Base-by-base conservation (phyloP, 2,329 filamentous ascomycete genomes). In the Macrophomina pseudophaseolina region DNA sequence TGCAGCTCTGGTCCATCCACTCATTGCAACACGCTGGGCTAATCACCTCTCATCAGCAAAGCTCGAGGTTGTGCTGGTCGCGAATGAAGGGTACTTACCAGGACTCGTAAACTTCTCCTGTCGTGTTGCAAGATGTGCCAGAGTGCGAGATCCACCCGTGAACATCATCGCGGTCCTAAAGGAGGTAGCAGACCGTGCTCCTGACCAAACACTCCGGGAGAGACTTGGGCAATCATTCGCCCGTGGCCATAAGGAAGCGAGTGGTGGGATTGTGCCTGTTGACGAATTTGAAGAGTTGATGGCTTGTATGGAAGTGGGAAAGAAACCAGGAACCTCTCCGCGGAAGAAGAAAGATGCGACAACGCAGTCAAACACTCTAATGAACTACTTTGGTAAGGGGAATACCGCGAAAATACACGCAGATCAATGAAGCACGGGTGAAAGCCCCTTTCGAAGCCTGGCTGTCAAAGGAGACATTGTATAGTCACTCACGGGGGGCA, bases 51-150 rank as follows among this genome's bases (percentile, higher is more conserved):
- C 83, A 54, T 87, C 86, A 1, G 80, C 84, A 56, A 84, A 84
- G 64, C 79, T 91, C 1, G 85, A 90, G 71, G 86, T 90, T 1
- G 81, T 91, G 7, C 80, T 91, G 70, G 88, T 88, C 4, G 89
- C 88, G 0, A 91, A 91, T 66, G 85, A 88, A 66, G 88, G 88
- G 0, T 91, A 91, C 69, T 73, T 89, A 0, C 83, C 85, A 0
- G 87, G 81, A 1, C 83, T 86, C 74, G 88, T 91, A 30, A 89
- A 90, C 71, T 91, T 91, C 76, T 89, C 86, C 1, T 91, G 89
- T 69, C 84, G 89, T 1, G 78, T 91, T 6, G 83, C 88, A 0
- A 80, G 84, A 54, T 85, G 83, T 66, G 88, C 88, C 1, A 78
- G 84, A 67, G 80, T 76, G 16, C 78, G 81, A 33, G 83, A 87